Evolutionary conservation across 148 eudicot species (phyloP).

Genomic region (Rhododendron vialii): DNA sequence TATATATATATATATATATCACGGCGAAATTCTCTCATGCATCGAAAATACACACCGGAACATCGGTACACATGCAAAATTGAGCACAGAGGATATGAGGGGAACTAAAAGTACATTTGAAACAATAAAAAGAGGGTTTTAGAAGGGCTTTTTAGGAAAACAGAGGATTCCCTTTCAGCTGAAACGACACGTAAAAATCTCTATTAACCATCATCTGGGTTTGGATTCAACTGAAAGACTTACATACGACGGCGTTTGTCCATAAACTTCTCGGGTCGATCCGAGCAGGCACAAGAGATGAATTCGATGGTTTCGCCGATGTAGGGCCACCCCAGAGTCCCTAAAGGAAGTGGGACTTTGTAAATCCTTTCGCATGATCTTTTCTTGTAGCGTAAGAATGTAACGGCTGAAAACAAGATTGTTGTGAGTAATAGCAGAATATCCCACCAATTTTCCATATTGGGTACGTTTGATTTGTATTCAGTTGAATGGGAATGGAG

Average conservation of each 20-base stretch:
- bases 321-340: constrained; percentile 78
- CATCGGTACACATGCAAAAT: neutral
- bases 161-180: neutral
- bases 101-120: neutral
- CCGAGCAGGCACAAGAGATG: constrained; percentile 76
- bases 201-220: neutral
- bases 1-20: neutral
- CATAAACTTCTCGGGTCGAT: constrained; percentile 76
- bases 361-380: neutral
- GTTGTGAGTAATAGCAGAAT: neutral
- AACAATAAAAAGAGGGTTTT: neutral
- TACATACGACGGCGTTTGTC: constrained; percentile 75
- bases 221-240: constrained; percentile 16
- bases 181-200: neutral
- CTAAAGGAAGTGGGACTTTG: constrained; percentile 32
- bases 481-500: neutral
- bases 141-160: neutral
- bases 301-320: constrained; percentile 86
- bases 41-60: neutral
- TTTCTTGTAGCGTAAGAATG: neutral
- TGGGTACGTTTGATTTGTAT: neutral
- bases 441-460: neutral
- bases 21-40: neutral
- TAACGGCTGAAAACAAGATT: neutral
- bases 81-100: neutral